A percentile compares a stretch with the other conserved stretches of the same genome.
Conservation (phyloP, 2,329 filamentous ascomycete genomes). For the Bipolaris bicolor region DNA sequence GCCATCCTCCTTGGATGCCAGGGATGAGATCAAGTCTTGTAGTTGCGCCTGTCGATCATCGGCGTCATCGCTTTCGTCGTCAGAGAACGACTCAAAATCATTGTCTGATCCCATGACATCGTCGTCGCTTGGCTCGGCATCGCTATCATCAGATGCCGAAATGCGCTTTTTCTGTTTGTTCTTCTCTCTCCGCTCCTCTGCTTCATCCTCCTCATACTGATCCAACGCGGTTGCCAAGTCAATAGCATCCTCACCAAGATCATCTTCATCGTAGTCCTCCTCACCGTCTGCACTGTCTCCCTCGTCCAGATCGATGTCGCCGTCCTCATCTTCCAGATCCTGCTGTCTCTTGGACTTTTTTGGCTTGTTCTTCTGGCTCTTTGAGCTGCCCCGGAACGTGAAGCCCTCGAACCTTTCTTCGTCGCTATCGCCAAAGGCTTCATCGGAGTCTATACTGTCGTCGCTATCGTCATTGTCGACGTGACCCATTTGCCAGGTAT, state of each 20-base stretch:
- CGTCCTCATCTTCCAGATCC: slow-evolving; percentile 29
- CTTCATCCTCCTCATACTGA: slow-evolving; percentile 48
- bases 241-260: slow-evolving; percentile 67
- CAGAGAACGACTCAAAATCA: slow-evolving; percentile 58
- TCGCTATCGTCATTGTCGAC: slow-evolving; percentile 69
- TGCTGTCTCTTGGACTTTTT: slow-evolving; percentile 42
- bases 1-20: slow-evolving; percentile 55
- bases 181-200: slow-evolving; percentile 35
- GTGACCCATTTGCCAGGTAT: slow-evolving; percentile 80
- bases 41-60: slow-evolving; percentile 67
- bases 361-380: slow-evolving; percentile 56
- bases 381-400: slow-evolving; percentile 67
- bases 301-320: slow-evolving; percentile 56
- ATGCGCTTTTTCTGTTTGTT: slow-evolving; percentile 51
- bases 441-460: slow-evolving; percentile 73
- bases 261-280: slow-evolving; percentile 62
- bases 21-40: slow-evolving; percentile 71
- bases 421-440: slow-evolving; percentile 88
- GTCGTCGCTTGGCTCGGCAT: slow-evolving; percentile 59
- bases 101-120: slow-evolving; percentile 54
- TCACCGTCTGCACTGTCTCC: slow-evolving; percentile 53
- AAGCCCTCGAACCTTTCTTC: slow-evolving; percentile 84
- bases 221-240: slow-evolving; percentile 69
- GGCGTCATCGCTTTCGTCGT: slow-evolving; percentile 52
- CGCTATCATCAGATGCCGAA: slow-evolving; percentile 55